Conservation (phyloP, 768 basidiomycete species). For the Psilocybe cyanescens region DNA sequence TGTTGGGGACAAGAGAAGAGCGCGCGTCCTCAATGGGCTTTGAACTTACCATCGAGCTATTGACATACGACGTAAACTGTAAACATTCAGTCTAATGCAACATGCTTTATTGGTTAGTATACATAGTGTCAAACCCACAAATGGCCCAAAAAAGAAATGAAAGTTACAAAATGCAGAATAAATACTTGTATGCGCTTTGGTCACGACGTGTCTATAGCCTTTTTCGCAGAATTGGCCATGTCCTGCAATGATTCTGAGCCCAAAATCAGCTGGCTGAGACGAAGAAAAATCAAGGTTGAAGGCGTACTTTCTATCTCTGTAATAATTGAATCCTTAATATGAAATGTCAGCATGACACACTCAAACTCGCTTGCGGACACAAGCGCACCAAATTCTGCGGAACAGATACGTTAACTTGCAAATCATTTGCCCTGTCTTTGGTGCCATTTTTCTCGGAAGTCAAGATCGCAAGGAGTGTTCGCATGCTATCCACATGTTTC, state of each 20-base stretch:
- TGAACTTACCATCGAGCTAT: too few species aligned
- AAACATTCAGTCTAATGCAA: too few species aligned
- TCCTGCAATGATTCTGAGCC: conserved; percentile 12
- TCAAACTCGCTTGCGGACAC: not conserved
- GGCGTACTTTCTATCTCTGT: conserved; percentile 15
- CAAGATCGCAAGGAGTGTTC: not conserved
- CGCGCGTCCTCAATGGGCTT: too few species aligned
- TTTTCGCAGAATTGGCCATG: conserved; percentile 13
- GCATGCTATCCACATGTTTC: conserved; percentile 3
- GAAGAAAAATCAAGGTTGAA: not conserved
- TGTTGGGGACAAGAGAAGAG: too few species aligned
- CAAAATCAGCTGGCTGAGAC: not conserved
- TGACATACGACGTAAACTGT: too few species aligned
- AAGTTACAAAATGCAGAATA: not conserved
- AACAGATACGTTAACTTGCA: not conserved
- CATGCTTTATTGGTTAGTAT: not conserved
- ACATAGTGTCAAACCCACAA: not conserved
- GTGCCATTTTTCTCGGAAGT: not conserved
- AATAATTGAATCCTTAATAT: not conserved
- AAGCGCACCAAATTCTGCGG: not conserved
- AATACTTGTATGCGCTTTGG: not conserved
- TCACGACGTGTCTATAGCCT: conserved; percentile 2
- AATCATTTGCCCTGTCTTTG: not conserved
- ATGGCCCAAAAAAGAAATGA: not conserved
- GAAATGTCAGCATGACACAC: not conserved